Conservation (phyloP, 2,329 filamentous ascomycete genomes). For the Cladorrhinum sp. region DNA sequence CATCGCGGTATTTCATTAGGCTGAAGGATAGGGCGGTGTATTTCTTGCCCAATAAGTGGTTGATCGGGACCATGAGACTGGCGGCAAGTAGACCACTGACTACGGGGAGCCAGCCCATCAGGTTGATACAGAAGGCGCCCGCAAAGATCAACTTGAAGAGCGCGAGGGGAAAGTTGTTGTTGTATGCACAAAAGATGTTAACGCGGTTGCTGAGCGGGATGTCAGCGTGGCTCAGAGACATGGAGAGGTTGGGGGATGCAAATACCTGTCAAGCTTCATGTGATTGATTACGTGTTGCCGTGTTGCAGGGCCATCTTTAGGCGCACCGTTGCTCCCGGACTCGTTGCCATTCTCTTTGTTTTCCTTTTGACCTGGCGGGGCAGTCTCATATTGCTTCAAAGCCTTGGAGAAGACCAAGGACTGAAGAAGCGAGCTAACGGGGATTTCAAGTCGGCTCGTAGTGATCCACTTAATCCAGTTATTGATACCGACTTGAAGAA, state of each 20-base stretch:
- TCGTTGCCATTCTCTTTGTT: constrained; percentile 18
- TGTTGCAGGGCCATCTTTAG: constrained; percentile 25
- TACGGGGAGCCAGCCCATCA: constrained; percentile 35
- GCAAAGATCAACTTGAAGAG: constrained; percentile 35
- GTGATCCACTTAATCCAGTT: constrained; percentile 36
- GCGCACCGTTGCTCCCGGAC: constrained; percentile 2
- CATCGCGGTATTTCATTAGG: constrained; percentile 37
- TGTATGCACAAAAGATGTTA: constrained; percentile 33
- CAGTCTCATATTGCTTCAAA: constrained; percentile 34
- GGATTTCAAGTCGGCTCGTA: constrained; percentile 32
- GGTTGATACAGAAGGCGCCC: constrained; percentile 30
- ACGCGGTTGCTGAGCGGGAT: constrained; percentile 28
- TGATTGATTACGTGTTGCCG: constrained; percentile 37
- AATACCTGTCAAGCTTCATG: constrained; percentile 36
- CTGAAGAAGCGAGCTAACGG: constrained; percentile 33
- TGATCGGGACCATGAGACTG: constrained; percentile 31
- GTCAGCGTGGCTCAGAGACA: constrained; percentile 4
- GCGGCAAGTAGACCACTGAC: constrained; percentile 31
- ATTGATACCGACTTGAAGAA: constrained; percentile 33
- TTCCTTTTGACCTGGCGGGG: constrained; percentile 25
- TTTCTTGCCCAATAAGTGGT: constrained; percentile 30
- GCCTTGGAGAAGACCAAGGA: constrained; percentile 37
- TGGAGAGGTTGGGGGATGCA: neutral
- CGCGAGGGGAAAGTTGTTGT: constrained; percentile 36
- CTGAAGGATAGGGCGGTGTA: constrained; percentile 34